These are phyloP conservation scores for Eremomyces bilateralis DNA, from an alignment of 495 filamentous ascomycete species.

Conservation along the genomic window DNA sequence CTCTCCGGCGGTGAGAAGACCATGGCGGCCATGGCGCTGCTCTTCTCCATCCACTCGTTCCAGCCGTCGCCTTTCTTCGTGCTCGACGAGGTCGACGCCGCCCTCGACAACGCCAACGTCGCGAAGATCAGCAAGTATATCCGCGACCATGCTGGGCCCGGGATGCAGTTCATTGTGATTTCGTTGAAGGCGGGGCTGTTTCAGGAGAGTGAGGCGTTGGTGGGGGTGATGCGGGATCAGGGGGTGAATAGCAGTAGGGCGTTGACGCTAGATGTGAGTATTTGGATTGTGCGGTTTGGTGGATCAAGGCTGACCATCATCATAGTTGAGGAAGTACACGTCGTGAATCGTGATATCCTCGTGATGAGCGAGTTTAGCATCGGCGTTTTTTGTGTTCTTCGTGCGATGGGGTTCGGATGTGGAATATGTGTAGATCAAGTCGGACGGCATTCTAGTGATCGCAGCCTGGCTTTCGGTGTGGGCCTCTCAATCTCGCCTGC, in stretches of 20 bases:
- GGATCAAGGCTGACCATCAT: too few species aligned
- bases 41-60: constrained; percentile 91
- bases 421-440: too few species aligned
- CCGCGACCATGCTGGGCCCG: constrained; percentile 75
- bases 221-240: constrained; percentile 91
- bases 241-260: constrained; percentile 70
- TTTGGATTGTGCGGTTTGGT: too few species aligned
- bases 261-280: constrained; percentile 87
- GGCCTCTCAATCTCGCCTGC: too few species aligned
- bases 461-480: too few species aligned
- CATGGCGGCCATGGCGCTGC: constrained; percentile 84
- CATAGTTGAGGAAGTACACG: too few species aligned
- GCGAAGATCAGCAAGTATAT: constrained; percentile 91
- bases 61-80: constrained; percentile 95
- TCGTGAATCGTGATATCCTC: too few species aligned
- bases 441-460: too few species aligned
- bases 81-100: constrained; percentile 93
- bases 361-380: too few species aligned
- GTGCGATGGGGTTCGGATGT: too few species aligned
- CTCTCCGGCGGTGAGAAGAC: constrained; percentile 96
- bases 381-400: too few species aligned
- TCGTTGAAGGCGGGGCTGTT: constrained; percentile 84
- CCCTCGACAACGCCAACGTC: constrained; percentile 90
- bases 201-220: constrained; percentile 77
- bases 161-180: constrained; percentile 99